phyloP scores from a whole-genome alignment of 306 rosid genomes.

The Mucuna pruriens region DNA sequence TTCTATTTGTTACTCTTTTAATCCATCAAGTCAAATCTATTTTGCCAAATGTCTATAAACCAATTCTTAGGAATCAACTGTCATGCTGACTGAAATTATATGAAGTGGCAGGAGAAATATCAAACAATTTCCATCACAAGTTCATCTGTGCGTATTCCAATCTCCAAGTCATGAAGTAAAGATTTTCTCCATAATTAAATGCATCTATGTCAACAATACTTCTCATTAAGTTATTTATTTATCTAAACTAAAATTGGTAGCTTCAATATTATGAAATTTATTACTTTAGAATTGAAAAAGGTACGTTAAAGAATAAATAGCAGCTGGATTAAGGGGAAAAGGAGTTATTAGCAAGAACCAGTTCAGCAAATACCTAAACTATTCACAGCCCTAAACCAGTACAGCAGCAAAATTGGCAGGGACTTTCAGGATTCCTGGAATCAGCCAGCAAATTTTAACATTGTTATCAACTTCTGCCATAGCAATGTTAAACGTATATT shows the following conservation, averaged over 20 bases:
- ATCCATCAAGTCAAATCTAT: too few species aligned
- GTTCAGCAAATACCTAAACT: slow-evolving; percentile 14
- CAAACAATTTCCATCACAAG: too few species aligned
- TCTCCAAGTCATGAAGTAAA: too few species aligned
- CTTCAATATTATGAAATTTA: not conserved
- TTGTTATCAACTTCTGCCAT: slow-evolving; percentile 3
- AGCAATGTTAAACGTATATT: not conserved
- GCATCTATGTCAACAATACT: not conserved
- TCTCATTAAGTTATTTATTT: not conserved
- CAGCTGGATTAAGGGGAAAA: not conserved
- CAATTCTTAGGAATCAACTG: too few species aligned
- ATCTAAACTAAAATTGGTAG: not conserved
- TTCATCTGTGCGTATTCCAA: too few species aligned
- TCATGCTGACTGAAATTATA: too few species aligned
- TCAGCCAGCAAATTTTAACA: slow-evolving; percentile 23
- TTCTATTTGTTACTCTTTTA: too few species aligned
- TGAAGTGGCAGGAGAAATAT: too few species aligned
- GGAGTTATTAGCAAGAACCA: not conserved
- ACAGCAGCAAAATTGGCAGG: slow-evolving; percentile 12
- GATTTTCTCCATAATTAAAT: not conserved
- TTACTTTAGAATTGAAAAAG: not conserved
- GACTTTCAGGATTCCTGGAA: slow-evolving; percentile 29
- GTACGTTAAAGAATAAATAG: not conserved
- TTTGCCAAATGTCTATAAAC: too few species aligned
- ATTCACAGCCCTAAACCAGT: not conserved